phyloP scores from a whole-genome alignment of 768 basidiomycete genomes.

The Clitopilus hobsonii region DNA sequence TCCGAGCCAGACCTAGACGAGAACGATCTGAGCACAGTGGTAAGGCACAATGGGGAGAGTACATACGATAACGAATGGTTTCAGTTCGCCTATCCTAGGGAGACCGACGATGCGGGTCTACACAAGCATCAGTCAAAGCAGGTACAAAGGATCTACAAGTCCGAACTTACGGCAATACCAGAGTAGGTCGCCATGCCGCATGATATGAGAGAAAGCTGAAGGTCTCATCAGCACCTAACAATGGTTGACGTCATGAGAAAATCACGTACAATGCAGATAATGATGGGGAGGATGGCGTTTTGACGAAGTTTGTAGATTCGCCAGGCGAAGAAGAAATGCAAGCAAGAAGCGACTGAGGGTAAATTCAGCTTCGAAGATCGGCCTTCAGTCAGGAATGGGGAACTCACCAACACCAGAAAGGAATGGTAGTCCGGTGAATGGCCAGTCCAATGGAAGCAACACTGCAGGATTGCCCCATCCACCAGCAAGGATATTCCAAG shows the following conservation, averaged over 20 bases:
- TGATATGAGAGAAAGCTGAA: slow-evolving; percentile 1
- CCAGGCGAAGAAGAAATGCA: slow-evolving; percentile 7
- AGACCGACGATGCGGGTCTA: neutral
- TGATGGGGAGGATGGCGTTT: neutral
- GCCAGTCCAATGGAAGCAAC: slow-evolving; percentile 4
- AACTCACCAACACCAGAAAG: slow-evolving; percentile 3
- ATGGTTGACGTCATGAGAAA: neutral
- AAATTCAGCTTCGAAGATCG: no score
- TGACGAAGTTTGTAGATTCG: slow-evolving; percentile 6
- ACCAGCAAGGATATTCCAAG: slow-evolving; percentile 1
- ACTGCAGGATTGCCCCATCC: slow-evolving; percentile 4
- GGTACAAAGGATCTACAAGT: neutral
- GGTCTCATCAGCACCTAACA: neutral
- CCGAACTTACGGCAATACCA: slow-evolving; percentile 2
- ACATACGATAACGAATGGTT: slow-evolving; percentile 4
- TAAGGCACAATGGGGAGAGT: neutral
- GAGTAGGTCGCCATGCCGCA: slow-evolving; percentile 3
- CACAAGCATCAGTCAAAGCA: neutral
- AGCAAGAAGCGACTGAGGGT: slow-evolving; percentile 1
- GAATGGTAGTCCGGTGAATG: slow-evolving; percentile 5
- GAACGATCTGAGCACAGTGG: neutral
- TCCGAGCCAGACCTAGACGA: slow-evolving; percentile 3
- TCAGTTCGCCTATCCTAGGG: neutral
- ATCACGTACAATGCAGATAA: slow-evolving; percentile 1
- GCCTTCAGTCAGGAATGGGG: no score